phyloP scores from a whole-genome alignment of 768 basidiomycete genomes.

The Suillus cothurnatus region DNA sequence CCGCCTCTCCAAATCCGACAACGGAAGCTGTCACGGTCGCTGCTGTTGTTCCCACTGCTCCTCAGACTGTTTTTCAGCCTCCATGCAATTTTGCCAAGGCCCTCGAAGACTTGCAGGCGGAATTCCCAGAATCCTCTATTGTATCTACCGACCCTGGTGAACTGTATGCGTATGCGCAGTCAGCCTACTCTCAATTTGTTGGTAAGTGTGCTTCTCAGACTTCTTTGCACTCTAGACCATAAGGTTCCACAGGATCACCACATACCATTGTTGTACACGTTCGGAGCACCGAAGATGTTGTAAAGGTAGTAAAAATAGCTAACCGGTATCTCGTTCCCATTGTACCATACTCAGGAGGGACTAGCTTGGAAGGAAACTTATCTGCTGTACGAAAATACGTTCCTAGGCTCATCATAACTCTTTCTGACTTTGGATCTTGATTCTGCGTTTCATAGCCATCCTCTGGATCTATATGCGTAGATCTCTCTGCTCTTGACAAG shows the following conservation, averaged over 20 bases:
- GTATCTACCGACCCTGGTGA: slow-evolving; percentile 53
- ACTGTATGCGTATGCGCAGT: slow-evolving; percentile 59
- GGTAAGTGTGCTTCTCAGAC: slow-evolving; percentile 31
- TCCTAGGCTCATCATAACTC: not conserved
- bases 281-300: slow-evolving; percentile 74
- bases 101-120: slow-evolving; percentile 47
- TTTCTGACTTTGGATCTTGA: not conserved
- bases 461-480: slow-evolving; percentile 59
- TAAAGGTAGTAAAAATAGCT: slow-evolving; percentile 72
- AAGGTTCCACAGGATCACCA: slow-evolving; percentile 9
- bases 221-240: slow-evolving; percentile 24
- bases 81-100: slow-evolving; percentile 41
- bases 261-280: slow-evolving; percentile 52
- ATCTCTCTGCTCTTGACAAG: slow-evolving; percentile 61
- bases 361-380: slow-evolving; percentile 82
- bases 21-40: not conserved
- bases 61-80: not conserved
- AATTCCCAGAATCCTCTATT: slow-evolving; percentile 42
- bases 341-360: slow-evolving; percentile 79
- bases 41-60: not conserved
- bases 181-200: slow-evolving; percentile 65
- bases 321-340: slow-evolving; percentile 70
- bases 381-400: slow-evolving; percentile 50
- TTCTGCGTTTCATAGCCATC: slow-evolving; percentile 8
- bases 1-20: not conserved